Percentiles rank a stretch among this genome's conserved stretches.
Evolutionary conservation across 2,329 filamentous ascomycete genomes (phyloP).

Genomic region (Ceratocystis ficicola): DNA sequence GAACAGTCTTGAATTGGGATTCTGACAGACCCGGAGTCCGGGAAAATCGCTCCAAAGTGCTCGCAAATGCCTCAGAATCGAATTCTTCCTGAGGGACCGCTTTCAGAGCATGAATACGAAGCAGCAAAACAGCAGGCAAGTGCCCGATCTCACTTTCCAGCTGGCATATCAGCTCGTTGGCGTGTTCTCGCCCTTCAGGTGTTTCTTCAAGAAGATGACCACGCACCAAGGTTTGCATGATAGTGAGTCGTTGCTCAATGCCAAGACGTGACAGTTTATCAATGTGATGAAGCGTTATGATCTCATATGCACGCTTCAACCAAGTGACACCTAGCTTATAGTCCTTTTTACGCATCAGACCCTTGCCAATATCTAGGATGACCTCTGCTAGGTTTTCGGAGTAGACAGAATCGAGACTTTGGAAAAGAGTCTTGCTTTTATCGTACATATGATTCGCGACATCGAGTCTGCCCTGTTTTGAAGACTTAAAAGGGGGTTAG

Average conservation of each 20-base stretch:
- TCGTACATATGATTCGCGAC: constrained; percentile 67
- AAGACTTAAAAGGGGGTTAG: constrained; percentile 43
- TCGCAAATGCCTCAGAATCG: constrained; percentile 37
- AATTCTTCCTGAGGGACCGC: constrained; percentile 37
- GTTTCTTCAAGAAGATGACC: constrained; percentile 39
- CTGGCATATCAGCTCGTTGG: constrained; percentile 45
- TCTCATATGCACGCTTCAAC: constrained; percentile 55
- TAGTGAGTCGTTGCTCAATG: constrained; percentile 51
- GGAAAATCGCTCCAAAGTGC: constrained; percentile 50
- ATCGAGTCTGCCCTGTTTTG: constrained; percentile 59
- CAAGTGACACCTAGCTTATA: constrained; percentile 38
- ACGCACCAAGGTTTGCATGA: constrained; percentile 52
- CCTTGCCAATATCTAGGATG: constrained; percentile 60
- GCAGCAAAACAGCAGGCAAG: constrained; percentile 51
- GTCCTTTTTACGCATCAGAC: constrained; percentile 41
- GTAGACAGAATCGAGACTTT: constrained; percentile 35
- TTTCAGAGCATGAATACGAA: constrained; percentile 56
- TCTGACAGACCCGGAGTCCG: constrained; percentile 48
- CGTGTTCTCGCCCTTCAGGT: constrained; percentile 37
- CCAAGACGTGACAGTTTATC: constrained; percentile 47
- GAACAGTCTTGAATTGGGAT: constrained; percentile 50
- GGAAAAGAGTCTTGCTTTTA: constrained; percentile 39
- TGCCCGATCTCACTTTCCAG: constrained; percentile 52
- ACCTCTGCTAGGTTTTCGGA: constrained; percentile 54
- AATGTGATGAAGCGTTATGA: constrained; percentile 44